phyloP scores from a whole-genome alignment of 2,329 filamentous ascomycete species.

The Cercospora sesami region DNA sequence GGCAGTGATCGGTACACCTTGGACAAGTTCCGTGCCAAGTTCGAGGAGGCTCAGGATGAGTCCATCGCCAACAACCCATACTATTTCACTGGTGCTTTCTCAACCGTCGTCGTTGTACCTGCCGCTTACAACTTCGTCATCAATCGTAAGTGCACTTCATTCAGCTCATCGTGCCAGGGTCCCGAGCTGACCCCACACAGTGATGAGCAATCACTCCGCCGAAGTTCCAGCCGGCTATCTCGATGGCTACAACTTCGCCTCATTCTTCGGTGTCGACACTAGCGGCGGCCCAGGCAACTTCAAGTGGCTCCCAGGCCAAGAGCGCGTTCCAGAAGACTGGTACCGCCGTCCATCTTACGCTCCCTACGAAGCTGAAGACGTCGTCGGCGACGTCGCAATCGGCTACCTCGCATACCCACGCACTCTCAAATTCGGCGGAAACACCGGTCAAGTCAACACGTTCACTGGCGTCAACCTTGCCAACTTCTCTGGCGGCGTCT shows the following conservation, averaged over 20 bases:
- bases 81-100: constrained; percentile 37
- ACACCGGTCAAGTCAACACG: constrained; percentile 37
- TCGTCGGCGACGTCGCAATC: constrained; percentile 21
- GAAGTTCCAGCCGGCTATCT: constrained; percentile 29
- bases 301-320: constrained; percentile 25
- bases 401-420: constrained; percentile 24
- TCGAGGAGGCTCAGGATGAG: constrained; percentile 26
- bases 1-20: constrained; percentile 28
- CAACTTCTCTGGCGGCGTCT: constrained; percentile 44
- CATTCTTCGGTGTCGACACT: constrained; percentile 28
- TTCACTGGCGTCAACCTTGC: constrained; percentile 41
- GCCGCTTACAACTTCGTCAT: constrained; percentile 36
- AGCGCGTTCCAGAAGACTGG: constrained; percentile 30
- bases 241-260: constrained; percentile 27
- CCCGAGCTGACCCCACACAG: constrained; percentile 21
- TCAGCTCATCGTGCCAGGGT: background rate
- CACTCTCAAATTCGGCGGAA: constrained; percentile 37
- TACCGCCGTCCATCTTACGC: constrained; percentile 27
- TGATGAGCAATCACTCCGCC: constrained; percentile 29
- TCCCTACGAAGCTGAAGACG: constrained; percentile 24
- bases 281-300: constrained; percentile 23
- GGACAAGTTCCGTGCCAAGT: constrained; percentile 28
- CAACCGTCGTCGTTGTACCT: constrained; percentile 31
- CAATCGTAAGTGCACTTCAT: constrained; percentile 18
- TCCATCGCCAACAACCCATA: constrained; percentile 39